Percentiles rank a stretch among this genome's conserved stretches.
These are phyloP conservation scores for Mimosa pudica DNA, from an alignment of 306 rosid species.

Conservation along the genomic window DNA sequence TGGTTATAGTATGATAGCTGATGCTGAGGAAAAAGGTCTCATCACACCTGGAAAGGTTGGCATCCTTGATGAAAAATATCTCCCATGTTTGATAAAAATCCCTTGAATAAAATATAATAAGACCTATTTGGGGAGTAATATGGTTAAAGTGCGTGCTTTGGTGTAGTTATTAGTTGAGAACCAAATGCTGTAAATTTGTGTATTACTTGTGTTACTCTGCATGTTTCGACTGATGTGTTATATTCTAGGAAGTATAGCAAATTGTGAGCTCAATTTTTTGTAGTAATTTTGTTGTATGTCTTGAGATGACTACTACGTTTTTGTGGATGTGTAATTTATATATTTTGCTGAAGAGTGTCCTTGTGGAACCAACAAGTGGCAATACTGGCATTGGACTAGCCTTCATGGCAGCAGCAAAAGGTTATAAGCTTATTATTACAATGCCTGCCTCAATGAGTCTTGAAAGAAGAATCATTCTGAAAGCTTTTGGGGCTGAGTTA, in stretches of 20 bases:
- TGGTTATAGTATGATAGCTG: conserved; percentile 84
- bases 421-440: conserved; percentile 69
- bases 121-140: neutral
- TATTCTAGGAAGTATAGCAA: conserved; percentile 16
- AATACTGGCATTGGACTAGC: conserved; percentile 84
- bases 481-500: conserved; percentile 81
- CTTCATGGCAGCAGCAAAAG: conserved; percentile 85
- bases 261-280: conserved; percentile 6
- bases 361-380: conserved; percentile 82
- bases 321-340: conserved; percentile 21
- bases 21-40: conserved; percentile 74
- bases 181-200: conserved; percentile 14
- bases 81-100: neutral
- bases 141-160: neutral
- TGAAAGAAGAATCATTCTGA: conserved; percentile 76
- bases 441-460: conserved; percentile 93
- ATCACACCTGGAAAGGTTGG: conserved; percentile 76
- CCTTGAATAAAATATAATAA: neutral
- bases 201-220: neutral
- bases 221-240: conserved; percentile 16
- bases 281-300: conserved; percentile 23
- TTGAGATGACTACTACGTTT: conserved; percentile 32
- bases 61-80: neutral
- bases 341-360: conserved; percentile 61
- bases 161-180: conserved; percentile 29